Evolutionary conservation across 2,329 filamentous ascomycete species (phyloP), one percentile per base, ranked within the genome.

Genomic region (Arthrobotrys iridis): DNA sequence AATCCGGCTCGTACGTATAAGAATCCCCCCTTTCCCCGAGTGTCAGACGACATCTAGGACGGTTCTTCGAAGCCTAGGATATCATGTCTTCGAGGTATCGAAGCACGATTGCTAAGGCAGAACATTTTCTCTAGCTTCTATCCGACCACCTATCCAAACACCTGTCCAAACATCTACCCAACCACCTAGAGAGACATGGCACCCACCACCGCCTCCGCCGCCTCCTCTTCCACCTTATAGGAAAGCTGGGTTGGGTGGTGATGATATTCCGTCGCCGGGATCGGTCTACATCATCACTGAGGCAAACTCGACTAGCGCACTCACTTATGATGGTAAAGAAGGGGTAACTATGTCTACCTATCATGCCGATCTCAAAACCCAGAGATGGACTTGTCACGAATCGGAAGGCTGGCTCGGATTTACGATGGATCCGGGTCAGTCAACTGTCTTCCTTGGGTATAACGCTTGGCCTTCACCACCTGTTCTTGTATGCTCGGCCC

Each of bases 341-440:
- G 52, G 24, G 3, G 64, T 48, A 7, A 11, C 6, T 13, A 35
- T 68, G 52, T 8, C n/a, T 0, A 43, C 33, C 4, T 68, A 60
- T 18, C 28, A 58, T 0, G 18, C 41, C 4, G 13, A 18, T 24
- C 30, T 20, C 7, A 22, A 6, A 13, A n/a, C 24, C 33, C 64
- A 68, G 40, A 41, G 28, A 13, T 68, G 64, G 64, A 45, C 28
- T 43, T 68, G 64, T 22, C 50, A 52, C n/a, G 64, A 58, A 37
- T 11, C 22, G 2, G 41, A 60, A 4, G 64, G 64, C 6, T 68
- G 64, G 64, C 43, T 68, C 10, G 64, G 30, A 13, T 60, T 68
- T 24, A 37, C 64, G 2, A 33, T 48, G 1, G 50, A 58, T 11
- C 55, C 64, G 2, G 64, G 55, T 15, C 45, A 70, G 2, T 63